Conservation (phyloP, 2,329 filamentous ascomycete species). For the Fusarium sp. region DNA sequence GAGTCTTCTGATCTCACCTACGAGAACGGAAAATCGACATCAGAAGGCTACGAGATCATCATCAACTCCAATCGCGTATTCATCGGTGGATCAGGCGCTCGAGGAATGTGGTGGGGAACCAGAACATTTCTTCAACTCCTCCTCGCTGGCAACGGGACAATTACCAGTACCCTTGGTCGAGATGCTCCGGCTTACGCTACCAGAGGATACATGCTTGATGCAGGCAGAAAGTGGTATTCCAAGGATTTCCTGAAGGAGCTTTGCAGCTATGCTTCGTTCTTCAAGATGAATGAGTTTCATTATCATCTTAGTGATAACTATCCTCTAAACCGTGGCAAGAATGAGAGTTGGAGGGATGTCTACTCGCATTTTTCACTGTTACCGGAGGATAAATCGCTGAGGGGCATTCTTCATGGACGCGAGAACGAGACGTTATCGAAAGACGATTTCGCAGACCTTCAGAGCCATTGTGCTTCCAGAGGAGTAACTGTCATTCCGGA, state of each 20-base stretch:
- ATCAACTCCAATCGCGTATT: constrained; percentile 5
- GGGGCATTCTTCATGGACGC: constrained; percentile 5
- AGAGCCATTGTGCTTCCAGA: constrained; percentile 8
- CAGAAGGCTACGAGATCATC: constrained; percentile 14
- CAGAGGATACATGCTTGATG: constrained; percentile 18
- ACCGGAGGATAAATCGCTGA: not conserved
- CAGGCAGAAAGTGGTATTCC: constrained; percentile 21
- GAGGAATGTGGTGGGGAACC: constrained; percentile 24
- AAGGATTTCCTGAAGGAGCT: constrained; percentile 15
- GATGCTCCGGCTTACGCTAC: constrained; percentile 16
- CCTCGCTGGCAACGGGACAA: not conserved
- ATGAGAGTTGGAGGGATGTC: constrained; percentile 13
- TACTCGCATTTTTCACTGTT: constrained; percentile 19
- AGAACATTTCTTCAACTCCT: constrained; percentile 17
- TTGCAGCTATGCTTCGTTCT: constrained; percentile 21
- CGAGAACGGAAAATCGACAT: not conserved
- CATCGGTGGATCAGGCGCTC: constrained; percentile 16
- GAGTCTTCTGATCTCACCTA: not conserved
- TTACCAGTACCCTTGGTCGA: not conserved
- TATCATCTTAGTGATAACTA: constrained; percentile 25
- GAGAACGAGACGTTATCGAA: constrained; percentile 14
- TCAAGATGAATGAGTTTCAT: constrained; percentile 27
- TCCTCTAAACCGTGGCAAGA: constrained; percentile 19
- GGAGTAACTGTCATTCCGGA: constrained; percentile 4
- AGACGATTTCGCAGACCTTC: not conserved